Base-by-base conservation (phyloP, 169 alveolate species). In the Plasmodium chabaudi region DNA sequence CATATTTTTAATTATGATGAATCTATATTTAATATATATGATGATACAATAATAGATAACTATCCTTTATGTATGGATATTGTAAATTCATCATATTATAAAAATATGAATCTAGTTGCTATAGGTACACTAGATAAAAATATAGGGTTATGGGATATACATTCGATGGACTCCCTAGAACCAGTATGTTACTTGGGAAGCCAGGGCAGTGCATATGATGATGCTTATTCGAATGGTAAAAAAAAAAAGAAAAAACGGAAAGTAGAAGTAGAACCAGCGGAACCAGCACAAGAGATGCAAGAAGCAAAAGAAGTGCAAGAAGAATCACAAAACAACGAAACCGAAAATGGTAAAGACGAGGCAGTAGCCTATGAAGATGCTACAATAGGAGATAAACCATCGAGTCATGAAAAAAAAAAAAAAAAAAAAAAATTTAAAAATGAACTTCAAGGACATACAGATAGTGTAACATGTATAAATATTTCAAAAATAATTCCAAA, bases 1-100 rank as follows among this genome's bases (percentile, higher is more conserved):
- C 89, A 79, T 46, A 0, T 79, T 17, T 69, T 79, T 65, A 79
- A 79, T 44, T 79, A 79, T 51, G 79, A 79, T 15, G 72, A 79
- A 3, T 49, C 34, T 53, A 68, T 79, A 17, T 79, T 79, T 44
- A 79, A 79, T 65, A 79, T 79, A 2, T 79, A 79, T 39, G 89
- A 79, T 44, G 89, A 79, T 53, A 71, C 34, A 0, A 79, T 79
- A 65, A 57, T 79, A n/a, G 89, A 79, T 47, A 63, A 49, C 1
- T 68, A 64, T 44, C 89, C 89, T 9, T 17, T 79, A 55, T 79
- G 89, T 25, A 6, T 79, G 27, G 72, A 79, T 57, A 9, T 56
- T n/a, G 46, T 79, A 47, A 15, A 57, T 12, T 17, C 27, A 1
- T 67, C 60, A 1, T 79, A 68, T 59, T 79, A 65, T 57, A 12